Percentiles rank a stretch among this genome's conserved stretches.
phyloP scores from a whole-genome alignment of 1,284 basidiomycete genomes.

The Tremellales sp. region DNA sequence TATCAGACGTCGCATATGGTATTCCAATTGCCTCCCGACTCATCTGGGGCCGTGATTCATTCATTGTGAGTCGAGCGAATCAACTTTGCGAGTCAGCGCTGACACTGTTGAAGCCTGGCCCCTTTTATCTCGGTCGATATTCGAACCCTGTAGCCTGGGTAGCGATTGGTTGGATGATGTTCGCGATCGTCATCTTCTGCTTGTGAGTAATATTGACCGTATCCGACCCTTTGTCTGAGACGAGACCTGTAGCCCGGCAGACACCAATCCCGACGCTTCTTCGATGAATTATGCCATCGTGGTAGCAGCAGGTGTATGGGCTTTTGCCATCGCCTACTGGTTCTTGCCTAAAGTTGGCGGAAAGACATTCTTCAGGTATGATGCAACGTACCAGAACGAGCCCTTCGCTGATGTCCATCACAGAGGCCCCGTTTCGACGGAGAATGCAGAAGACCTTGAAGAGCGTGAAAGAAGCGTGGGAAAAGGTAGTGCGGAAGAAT shows the following conservation, averaged over 20 bases:
- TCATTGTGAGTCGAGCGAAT: conserved; percentile 14
- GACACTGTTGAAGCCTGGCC: conserved; percentile 21
- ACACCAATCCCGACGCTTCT: conserved; percentile 24
- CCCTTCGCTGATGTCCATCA: too few species aligned
- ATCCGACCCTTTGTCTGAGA: too few species aligned
- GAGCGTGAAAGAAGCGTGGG: too few species aligned
- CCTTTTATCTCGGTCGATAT: conserved; percentile 35
- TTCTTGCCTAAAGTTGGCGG: conserved; percentile 38
- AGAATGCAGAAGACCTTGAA: too few species aligned
- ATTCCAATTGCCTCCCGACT: conserved; percentile 39
- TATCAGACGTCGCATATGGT: conserved; percentile 29
- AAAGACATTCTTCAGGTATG: conserved; percentile 39
- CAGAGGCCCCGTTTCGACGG: too few species aligned
- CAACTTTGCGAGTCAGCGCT: neutral
- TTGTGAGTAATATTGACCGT: conserved; percentile 40
- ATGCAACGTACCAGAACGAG: too few species aligned
- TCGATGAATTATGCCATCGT: conserved; percentile 41
- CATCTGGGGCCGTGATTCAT: conserved; percentile 24
- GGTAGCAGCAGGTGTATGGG: conserved; percentile 34
- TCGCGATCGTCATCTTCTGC: conserved; percentile 41
- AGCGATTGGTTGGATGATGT: conserved; percentile 36
- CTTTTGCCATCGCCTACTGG: conserved; percentile 34
- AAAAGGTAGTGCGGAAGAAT: too few species aligned
- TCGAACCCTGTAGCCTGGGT: conserved; percentile 28
- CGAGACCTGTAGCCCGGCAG: conserved; percentile 27